Evolutionary conservation across 305 asterid genomes (phyloP).

Genomic region (Petunia hybrid): DNA sequence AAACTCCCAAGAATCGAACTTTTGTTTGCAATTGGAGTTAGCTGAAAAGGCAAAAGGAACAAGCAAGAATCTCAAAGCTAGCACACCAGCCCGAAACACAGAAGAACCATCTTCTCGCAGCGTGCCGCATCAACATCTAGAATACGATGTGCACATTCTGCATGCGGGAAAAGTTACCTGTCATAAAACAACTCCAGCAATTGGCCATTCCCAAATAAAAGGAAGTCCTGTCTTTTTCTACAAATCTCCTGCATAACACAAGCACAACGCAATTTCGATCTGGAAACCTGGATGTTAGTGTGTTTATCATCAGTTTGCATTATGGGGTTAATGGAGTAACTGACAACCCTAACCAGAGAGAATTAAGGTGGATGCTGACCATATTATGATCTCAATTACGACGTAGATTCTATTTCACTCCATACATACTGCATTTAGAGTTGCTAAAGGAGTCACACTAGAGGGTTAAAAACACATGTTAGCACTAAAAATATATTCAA

Average conservation of each 20-base stretch:
- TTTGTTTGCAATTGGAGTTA: background rate
- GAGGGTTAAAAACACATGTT: conserved; percentile 5
- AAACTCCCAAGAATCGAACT: background rate
- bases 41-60: conserved; percentile 16
- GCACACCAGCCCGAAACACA: conserved; percentile 27
- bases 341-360: conserved; percentile 26
- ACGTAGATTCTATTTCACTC: conserved; percentile 21
- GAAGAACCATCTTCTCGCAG: background rate
- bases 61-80: conserved; percentile 6
- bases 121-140: conserved; percentile 13
- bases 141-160: background rate
- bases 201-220: background rate
- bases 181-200: conserved; percentile 25
- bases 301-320: conserved; percentile 22
- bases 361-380: conserved; percentile 10
- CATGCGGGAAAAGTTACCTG: background rate
- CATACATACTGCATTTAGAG: conserved; percentile 7
- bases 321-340: conserved; percentile 11
- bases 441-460: background rate
- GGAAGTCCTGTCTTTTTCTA: conserved; percentile 24
- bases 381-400: conserved; percentile 5
- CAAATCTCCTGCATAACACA: conserved; percentile 18
- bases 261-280: conserved; percentile 11
- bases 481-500: background rate
- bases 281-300: conserved; percentile 25